A percentile compares a stretch with the other conserved stretches of the same genome.
phyloP scores from a whole-genome alignment of 2,329 filamentous ascomycete genomes.

The Fonsecaea pedrosoi region DNA sequence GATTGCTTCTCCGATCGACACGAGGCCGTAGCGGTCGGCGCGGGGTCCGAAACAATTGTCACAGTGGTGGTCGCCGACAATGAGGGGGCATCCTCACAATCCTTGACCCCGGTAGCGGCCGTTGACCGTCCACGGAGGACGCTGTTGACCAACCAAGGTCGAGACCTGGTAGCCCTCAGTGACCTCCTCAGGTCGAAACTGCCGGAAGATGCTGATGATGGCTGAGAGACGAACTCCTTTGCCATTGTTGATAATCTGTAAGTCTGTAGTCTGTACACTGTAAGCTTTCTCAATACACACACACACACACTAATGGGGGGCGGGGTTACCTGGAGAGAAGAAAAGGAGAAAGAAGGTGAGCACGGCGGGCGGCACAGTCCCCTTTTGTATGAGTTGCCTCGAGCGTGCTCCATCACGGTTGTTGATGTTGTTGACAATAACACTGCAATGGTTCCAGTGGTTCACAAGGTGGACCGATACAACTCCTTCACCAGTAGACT shows the following conservation, averaged over 20 bases:
- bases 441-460: not conserved
- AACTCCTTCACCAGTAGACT: not conserved
- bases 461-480: not conserved
- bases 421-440: not conserved
- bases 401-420: not conserved
- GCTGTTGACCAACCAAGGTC: constrained; percentile 35
- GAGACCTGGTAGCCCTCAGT: constrained; percentile 31
- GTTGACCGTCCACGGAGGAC: constrained; percentile 29
- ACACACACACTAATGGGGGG: not conserved
- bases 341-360: not conserved
- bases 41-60: constrained; percentile 25
- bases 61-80: constrained; percentile 24
- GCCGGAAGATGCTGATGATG: constrained; percentile 18
- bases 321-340: constrained; percentile 1
- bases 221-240: constrained; percentile 13
- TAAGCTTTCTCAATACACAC: not conserved
- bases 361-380: not conserved
- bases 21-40: constrained; percentile 18
- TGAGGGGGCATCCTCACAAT: constrained; percentile 27
- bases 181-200: constrained; percentile 27
- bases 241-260: constrained; percentile 5
- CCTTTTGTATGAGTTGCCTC: not conserved
- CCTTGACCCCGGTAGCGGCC: constrained; percentile 19
- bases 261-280: constrained; percentile 4
- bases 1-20: constrained; percentile 18